Evolutionary conservation across 1,284 basidiomycete species (phyloP).

Genomic region (Austroboletus niveus): DNA sequence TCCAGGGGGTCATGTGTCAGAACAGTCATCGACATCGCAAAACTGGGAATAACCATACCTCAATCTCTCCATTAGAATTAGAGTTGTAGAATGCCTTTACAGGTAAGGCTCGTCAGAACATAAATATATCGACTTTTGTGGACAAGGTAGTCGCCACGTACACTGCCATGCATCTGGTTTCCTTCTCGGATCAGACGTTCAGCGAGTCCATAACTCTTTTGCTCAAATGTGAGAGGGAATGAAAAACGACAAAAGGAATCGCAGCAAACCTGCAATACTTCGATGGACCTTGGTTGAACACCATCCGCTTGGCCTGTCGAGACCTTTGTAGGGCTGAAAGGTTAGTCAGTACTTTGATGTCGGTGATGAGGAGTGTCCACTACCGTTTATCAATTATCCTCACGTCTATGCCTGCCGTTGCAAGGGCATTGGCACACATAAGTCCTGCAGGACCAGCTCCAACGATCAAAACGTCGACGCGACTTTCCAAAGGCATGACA

Average conservation of each 20-base stretch:
- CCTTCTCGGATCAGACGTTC: neutral
- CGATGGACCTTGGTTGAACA: neutral
- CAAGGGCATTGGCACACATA: conserved; percentile 63
- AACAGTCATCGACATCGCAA: neutral
- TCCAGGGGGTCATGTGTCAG: conserved; percentile 21
- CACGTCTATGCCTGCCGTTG: conserved; percentile 56
- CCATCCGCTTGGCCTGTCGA: conserved; percentile 58
- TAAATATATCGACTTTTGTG: too few relatives aligned
- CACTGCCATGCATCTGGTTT: neutral
- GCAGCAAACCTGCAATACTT: neutral
- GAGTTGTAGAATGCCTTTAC: conserved; percentile 71
- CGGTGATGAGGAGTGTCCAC: neutral
- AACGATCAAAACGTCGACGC: conserved; percentile 53
- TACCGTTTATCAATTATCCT: conserved; percentile 40
- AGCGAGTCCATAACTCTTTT: neutral
- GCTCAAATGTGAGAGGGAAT: conserved; percentile 34
- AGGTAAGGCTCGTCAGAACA: too few relatives aligned
- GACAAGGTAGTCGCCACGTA: neutral
- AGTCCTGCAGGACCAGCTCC: conserved; percentile 55
- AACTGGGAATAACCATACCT: conserved; percentile 35
- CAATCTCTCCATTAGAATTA: conserved; percentile 47
- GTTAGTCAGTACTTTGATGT: neutral
- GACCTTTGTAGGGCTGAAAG: conserved; percentile 50
- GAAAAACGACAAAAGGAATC: neutral
- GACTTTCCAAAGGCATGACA: conserved; percentile 27